Evolutionary conservation across 257 asterid species (phyloP).

Genomic region (Solanum tarapatanum): DNA sequence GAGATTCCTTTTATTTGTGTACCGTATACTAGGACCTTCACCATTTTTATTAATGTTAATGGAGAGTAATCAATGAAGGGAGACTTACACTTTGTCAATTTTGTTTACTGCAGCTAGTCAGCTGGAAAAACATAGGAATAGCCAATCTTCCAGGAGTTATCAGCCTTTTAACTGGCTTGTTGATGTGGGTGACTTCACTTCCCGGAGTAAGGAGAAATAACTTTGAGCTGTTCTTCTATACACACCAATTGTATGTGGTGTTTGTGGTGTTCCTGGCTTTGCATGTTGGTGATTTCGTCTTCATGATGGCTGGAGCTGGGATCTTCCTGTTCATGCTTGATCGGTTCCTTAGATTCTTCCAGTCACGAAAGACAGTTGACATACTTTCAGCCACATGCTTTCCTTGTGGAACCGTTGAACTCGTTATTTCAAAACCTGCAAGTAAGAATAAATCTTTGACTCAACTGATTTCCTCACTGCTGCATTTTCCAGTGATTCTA

Average conservation of each 20-base stretch:
- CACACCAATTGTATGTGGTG: slow-evolving; percentile 26
- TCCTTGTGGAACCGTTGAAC: slow-evolving; percentile 63
- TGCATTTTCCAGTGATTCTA: background rate
- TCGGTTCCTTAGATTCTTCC: slow-evolving; percentile 56
- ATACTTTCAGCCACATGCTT: slow-evolving; percentile 44
- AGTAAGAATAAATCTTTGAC: slow-evolving; percentile 17
- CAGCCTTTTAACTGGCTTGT: slow-evolving; percentile 8
- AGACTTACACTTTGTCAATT: background rate
- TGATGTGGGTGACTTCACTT: slow-evolving; percentile 13
- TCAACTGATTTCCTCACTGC: background rate
- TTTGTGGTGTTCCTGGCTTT: slow-evolving; percentile 49
- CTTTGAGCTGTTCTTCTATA: slow-evolving; percentile 13
- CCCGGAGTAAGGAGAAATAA: slow-evolving; percentile 11
- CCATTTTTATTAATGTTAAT: background rate
- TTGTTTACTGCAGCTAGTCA: slow-evolving; percentile 29
- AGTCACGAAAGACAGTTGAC: slow-evolving; percentile 41
- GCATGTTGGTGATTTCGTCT: slow-evolving; percentile 50
- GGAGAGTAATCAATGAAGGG: background rate
- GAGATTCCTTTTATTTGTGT: background rate
- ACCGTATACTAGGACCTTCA: background rate
- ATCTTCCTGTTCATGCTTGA: slow-evolving; percentile 64
- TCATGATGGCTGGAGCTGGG: slow-evolving; percentile 45
- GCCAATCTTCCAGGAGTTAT: slow-evolving; percentile 13
- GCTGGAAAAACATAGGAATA: slow-evolving; percentile 1
- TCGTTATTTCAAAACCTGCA: slow-evolving; percentile 46